A percentile compares a stretch with the other conserved stretches of the same genome.
Conservation (phyloP, 345 rosid genomes). For the Populus deltoides region DNA sequence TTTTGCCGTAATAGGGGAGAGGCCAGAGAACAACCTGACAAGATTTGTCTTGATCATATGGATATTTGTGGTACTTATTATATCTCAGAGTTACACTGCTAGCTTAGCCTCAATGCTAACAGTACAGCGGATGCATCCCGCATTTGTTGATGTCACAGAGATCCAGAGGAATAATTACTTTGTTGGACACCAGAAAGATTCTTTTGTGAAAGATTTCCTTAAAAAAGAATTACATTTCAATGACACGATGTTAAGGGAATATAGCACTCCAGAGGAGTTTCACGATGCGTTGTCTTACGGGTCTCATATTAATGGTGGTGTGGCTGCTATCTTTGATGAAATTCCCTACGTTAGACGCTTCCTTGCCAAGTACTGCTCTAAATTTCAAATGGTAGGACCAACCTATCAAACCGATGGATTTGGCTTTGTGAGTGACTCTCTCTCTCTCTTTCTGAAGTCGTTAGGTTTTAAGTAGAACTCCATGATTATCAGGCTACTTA, state of each 20-base stretch:
- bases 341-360: constrained; percentile 39
- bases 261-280: neutral
- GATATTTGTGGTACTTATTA: constrained; percentile 47
- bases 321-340: constrained; percentile 35
- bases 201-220: constrained; percentile 16
- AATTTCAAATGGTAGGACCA: neutral
- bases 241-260: neutral
- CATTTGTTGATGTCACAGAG: constrained; percentile 3
- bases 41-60: constrained; percentile 52
- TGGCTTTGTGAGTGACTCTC: neutral
- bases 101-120: constrained; percentile 48
- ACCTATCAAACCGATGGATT: neutral
- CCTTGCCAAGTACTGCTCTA: constrained; percentile 17
- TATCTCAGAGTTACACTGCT: constrained; percentile 53
- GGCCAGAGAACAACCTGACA: constrained; percentile 36
- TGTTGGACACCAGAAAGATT: constrained; percentile 36
- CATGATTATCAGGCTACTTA: too few relatives aligned
- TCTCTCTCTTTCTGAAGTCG: neutral
- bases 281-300: constrained; percentile 13
- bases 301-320: constrained; percentile 17
- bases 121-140: constrained; percentile 35
- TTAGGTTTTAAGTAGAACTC: too few relatives aligned
- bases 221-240: constrained; percentile 3
- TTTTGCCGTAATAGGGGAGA: constrained; percentile 37
- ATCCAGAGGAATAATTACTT: neutral